Evolutionary conservation across 768 basidiomycete genomes (phyloP).

Genomic region (Pholiota conissans): DNA sequence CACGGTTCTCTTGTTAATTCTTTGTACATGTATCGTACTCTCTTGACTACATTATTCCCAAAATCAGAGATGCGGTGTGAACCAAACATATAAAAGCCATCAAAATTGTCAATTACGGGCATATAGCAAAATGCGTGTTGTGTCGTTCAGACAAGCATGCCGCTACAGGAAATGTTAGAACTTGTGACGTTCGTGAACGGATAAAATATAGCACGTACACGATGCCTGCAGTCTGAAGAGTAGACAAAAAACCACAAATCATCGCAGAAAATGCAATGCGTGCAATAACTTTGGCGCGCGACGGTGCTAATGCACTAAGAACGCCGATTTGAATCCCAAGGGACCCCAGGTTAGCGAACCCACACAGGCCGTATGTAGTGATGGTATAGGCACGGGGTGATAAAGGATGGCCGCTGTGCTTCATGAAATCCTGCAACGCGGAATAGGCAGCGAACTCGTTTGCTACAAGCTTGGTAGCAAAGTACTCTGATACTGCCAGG

Average conservation of each 20-base stretch:
- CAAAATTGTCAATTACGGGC: no score
- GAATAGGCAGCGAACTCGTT: conserved; percentile 85
- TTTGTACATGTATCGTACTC: no score
- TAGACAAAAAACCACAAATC: conserved; percentile 33
- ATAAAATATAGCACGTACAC: conserved; percentile 40
- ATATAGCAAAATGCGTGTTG: neutral
- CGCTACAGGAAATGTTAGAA: conserved; percentile 8
- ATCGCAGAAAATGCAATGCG: conserved; percentile 34
- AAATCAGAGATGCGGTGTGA: no score
- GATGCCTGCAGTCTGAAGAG: conserved; percentile 30
- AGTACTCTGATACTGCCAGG: conserved; percentile 72
- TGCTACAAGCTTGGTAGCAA: conserved; percentile 85
- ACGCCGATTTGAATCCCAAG: conserved; percentile 77
- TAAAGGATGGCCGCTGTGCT: conserved; percentile 37
- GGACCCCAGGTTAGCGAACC: conserved; percentile 86
- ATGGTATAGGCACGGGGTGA: conserved; percentile 78
- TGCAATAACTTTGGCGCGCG: conserved; percentile 71
- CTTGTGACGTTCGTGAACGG: neutral
- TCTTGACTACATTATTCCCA: no score
- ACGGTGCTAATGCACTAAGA: conserved; percentile 44
- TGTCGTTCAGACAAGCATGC: conserved; percentile 18
- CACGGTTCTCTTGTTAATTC: no score
- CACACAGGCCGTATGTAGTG: conserved; percentile 85
- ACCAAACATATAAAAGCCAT: no score
- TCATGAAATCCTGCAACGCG: conserved; percentile 52